Evolutionary conservation across 2,329 filamentous ascomycete genomes (phyloP), one percentile per base, ranked within the genome.

Genomic region (Cladosporium sp.): DNA sequence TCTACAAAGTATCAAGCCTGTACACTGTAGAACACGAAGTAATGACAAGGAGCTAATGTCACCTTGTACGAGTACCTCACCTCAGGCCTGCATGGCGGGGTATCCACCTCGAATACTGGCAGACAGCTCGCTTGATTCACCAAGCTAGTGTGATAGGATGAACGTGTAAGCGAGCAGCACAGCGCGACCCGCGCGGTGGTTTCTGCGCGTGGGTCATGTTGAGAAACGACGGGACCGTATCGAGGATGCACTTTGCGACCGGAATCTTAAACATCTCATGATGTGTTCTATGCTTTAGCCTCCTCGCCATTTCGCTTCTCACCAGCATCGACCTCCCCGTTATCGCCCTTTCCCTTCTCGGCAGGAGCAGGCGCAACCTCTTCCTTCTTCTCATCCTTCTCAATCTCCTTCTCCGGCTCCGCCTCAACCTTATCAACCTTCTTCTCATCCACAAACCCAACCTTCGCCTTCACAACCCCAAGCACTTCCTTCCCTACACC

Each of bases 401-500:
- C 68, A 47, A 47, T 47, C 59, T 63, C 36, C 59, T 15, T 11
- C 21, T 63, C 60, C 47, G 18, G 12, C 34, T 36, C 11, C 32
- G 10, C 32, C 11, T 11, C 32, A 11, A 34, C 32, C 11, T 34
- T 34, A 12, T 64, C 61, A 12, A 41, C 60, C 15, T 61, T 55
- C 60, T 61, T 51, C 60, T 67, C 68, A 24, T 66, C 59, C n/a
- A 67, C 67, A 51, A 65, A 28, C 28, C 60, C 61, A 30, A 58
- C 24, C 77, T 91, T 93, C 14, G 83, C 80, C 66, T 85, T 85
- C 64, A 75, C 73, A 36, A 75, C 68, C 11, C 49, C 73, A 14
- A 71, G 15, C 15, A 75, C 67, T 24, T 74, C 73, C 61, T 66
- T 69, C 5, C 91, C 92, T 2, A 92, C 83, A 70, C 93, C 89